Base-by-base conservation (phyloP, 495 filamentous ascomycete genomes). In the Penicillium longicatenatum region DNA sequence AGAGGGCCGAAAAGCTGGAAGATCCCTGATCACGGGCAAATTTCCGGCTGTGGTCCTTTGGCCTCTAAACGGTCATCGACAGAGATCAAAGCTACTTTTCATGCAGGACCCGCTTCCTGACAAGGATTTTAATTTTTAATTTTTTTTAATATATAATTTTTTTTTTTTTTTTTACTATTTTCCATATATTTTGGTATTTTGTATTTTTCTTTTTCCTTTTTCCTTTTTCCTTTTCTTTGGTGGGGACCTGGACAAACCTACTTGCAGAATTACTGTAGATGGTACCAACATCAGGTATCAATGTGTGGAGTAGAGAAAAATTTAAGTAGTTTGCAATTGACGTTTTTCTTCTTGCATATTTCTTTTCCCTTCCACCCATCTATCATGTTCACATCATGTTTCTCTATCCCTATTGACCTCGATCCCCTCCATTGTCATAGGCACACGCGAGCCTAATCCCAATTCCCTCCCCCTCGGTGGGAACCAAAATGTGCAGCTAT, bases 401-500 rank as follows among this genome's bases (percentile, higher is more conserved):
- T 39, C n/a, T 16, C 14, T 39, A 4, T n/a, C 4, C 16, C 37
- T n/a, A 11, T 16, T 39, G 31, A 35, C 12, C 31, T 9, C 31
- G 31, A 35, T 35, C 31, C 31, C 31, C 31, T 11, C 31, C 10
- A 11, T 9, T 3, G 19, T 17, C 19, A 43, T 43, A 9, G 12
- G 20, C 37, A 54, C 31, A 31, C 30, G 31, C 12, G 31, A 39
- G 12, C 11, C 35, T 14, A 14, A 39, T 17, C 20, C 24, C 19
- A 44, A 43, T n/a, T 31, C 9, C 22, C 4, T 0, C 24, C 14
- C 24, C 45, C 16, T 48, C 24, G 24, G 30, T 48, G 45, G 45
- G 54, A 26, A 51, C 63, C 73, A 81, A 67, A 57, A 92, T 92
- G 89, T 92, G 89, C 79, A 83, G 89, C 74, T 87, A 85, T 68